A percentile compares a stretch with the other conserved stretches of the same genome.
phyloP scores from a whole-genome alignment of 495 filamentous ascomycete genomes.

The Aspergillus saccharolyticus region DNA sequence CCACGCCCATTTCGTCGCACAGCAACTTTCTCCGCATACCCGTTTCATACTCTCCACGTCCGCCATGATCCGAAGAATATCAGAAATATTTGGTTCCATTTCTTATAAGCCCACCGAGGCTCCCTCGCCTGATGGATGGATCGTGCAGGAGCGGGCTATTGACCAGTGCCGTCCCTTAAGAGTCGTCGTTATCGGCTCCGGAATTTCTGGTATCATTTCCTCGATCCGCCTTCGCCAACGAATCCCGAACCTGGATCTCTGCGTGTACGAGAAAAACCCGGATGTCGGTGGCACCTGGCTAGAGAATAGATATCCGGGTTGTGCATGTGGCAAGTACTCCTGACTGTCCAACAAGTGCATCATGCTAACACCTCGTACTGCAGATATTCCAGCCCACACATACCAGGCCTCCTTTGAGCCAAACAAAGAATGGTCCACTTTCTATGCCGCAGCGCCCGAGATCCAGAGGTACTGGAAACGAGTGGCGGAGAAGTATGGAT shows the following conservation, averaged over 20 bases:
- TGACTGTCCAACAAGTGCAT: neutral
- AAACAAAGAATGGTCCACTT: slow-evolving; percentile 55
- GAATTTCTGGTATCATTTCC: slow-evolving; percentile 57
- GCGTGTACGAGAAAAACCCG: slow-evolving; percentile 75
- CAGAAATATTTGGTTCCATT: slow-evolving; percentile 9
- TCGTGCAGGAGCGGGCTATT: slow-evolving; percentile 46
- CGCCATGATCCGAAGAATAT: slow-evolving; percentile 16
- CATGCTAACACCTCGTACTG: neutral
- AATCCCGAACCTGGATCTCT: slow-evolving; percentile 54
- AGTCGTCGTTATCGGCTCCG: slow-evolving; percentile 62
- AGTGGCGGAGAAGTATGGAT: slow-evolving; percentile 40
- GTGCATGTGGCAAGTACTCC: slow-evolving; percentile 44
- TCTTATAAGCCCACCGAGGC: neutral
- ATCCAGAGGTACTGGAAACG: slow-evolving; percentile 54
- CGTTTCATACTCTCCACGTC: neutral
- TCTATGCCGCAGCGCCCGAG: slow-evolving; percentile 52
- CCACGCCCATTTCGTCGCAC: neutral
- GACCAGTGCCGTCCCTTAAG: slow-evolving; percentile 52
- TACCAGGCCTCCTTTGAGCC: slow-evolving; percentile 51
- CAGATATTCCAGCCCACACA: slow-evolving; percentile 42
- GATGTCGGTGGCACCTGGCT: slow-evolving; percentile 71
- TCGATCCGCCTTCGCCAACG: slow-evolving; percentile 56
- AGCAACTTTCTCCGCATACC: too few relatives aligned
- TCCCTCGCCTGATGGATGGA: neutral
- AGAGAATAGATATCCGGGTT: slow-evolving; percentile 66